A percentile compares a stretch with the other conserved stretches of the same genome.
Evolutionary conservation across 2,329 filamentous ascomycete genomes (phyloP).

Genomic region (Monosporascus sp.): DNA sequence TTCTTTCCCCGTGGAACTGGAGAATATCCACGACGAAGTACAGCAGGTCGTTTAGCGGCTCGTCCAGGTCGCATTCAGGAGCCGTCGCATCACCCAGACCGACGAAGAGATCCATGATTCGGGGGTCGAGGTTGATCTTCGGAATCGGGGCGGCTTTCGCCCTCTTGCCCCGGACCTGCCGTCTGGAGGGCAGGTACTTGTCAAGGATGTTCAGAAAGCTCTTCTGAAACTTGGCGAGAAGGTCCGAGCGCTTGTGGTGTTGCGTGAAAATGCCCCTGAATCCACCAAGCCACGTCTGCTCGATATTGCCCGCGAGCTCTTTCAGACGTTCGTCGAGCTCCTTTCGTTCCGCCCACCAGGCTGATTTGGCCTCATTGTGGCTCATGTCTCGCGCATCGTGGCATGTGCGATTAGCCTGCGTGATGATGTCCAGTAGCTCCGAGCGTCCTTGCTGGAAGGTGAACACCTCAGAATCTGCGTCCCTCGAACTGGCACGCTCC

Average conservation of each 20-base stretch:
- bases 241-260: slow-evolving; percentile 54
- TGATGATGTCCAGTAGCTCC: slow-evolving; percentile 80
- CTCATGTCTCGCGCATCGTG: slow-evolving; percentile 68
- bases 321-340: slow-evolving; percentile 71
- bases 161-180: slow-evolving; percentile 54
- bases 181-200: slow-evolving; percentile 79
- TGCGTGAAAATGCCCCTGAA: slow-evolving; percentile 93
- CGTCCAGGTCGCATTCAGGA: slow-evolving; percentile 71
- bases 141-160: slow-evolving; percentile 33
- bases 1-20: slow-evolving; percentile 92
- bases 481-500: slow-evolving; percentile 73
- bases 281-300: slow-evolving; percentile 90
- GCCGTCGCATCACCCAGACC: slow-evolving; percentile 71
- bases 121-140: slow-evolving; percentile 47
- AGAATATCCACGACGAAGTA: slow-evolving; percentile 96
- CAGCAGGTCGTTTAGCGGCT: slow-evolving; percentile 83
- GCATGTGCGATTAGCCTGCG: slow-evolving; percentile 75
- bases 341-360: slow-evolving; percentile 88
- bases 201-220: slow-evolving; percentile 76
- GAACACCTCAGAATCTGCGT: slow-evolving; percentile 73
- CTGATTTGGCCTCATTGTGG: slow-evolving; percentile 67
- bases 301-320: slow-evolving; percentile 77
- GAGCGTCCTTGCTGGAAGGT: slow-evolving; percentile 74
- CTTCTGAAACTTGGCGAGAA: slow-evolving; percentile 71
- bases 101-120: slow-evolving; percentile 82